Evolutionary conservation across 371 early-diverging fungal species (phyloP), one percentile per base, ranked within the genome.

Genomic region (Mucor circinelloides): DNA sequence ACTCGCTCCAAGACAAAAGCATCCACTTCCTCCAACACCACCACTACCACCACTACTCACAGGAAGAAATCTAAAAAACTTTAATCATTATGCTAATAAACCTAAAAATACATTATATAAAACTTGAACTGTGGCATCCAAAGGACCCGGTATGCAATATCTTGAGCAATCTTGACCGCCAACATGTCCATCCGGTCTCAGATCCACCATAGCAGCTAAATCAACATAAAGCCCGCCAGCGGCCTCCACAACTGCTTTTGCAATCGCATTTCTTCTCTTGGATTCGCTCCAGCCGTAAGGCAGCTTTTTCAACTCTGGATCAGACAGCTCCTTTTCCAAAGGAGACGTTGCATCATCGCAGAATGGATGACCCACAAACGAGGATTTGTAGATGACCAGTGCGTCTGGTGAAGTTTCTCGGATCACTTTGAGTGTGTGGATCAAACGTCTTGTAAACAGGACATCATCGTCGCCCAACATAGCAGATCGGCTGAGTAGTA

Each of bases 81-180:
- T 64, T 56, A 46, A 63, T 64, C 31, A 62, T 12, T 27, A 12
- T 30, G 25, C 19, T 31, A 46, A 74, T 60, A 75, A 67, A 19
- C 36, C 65, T 23, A 73, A 40, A 63, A 87, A 77, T 0, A 77
- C 74, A 58, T 88, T 76, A 50, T 84, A 87, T 27, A 87, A 60
- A 6, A 89, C 68, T 36, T 82, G 77, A 5, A 75, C 73, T 68
- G 85, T 87, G 6, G 78, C 81, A 74, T 89, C 89, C 34, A 82
- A 27, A 0, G 89, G 89, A 19, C 89, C 89, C 2, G 89, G 89
- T n/a, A 87, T 87, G 75, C 87, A 89, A 68, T 86, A 89, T 54
- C 89, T 71, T 8, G 84, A 46, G 64, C 89, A 89, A 58, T 89
- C 89, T 8, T 78, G 80, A 13, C 82, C 81, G 13, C 87, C 89